Conservation (phyloP, 1,284 basidiomycete genomes). For the Coniferiporia sulphurascens region DNA sequence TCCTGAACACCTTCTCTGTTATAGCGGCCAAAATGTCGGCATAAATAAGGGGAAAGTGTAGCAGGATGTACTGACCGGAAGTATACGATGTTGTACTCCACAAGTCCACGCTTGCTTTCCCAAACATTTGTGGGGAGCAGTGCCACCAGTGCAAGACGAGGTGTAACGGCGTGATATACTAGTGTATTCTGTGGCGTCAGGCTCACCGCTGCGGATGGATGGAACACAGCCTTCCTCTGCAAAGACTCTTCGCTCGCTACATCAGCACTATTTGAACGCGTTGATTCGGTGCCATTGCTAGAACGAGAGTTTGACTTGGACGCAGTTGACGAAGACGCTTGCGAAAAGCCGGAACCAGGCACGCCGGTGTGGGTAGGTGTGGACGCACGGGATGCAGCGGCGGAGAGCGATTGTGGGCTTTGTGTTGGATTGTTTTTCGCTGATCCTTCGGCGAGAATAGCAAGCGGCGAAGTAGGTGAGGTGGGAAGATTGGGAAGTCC, state of each 20-base stretch:
- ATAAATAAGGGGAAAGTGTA: not conserved
- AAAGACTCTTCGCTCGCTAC: slow-evolving; percentile 16
- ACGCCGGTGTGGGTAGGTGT: slow-evolving; percentile 14
- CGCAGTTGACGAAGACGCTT: slow-evolving; percentile 6
- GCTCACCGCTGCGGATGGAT: slow-evolving; percentile 41
- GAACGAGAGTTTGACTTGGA: slow-evolving; percentile 26
- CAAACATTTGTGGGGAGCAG: slow-evolving; percentile 78
- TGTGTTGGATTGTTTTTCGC: slow-evolving; percentile 1
- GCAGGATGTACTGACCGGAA: slow-evolving; percentile 35
- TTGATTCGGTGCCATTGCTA: not conserved
- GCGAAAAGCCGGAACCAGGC: slow-evolving; percentile 19
- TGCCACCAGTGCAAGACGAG: slow-evolving; percentile 76
- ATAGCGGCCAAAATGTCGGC: not conserved
- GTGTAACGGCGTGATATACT: slow-evolving; percentile 83
- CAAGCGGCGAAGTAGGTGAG: not conserved
- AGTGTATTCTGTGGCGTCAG: slow-evolving; percentile 75
- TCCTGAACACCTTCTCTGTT: slow-evolving; percentile 67
- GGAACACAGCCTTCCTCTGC: slow-evolving; percentile 24
- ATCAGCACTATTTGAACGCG: not conserved
- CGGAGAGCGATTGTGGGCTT: slow-evolving; percentile 8
- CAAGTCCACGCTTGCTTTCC: slow-evolving; percentile 71
- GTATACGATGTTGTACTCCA: slow-evolving; percentile 93
- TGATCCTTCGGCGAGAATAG: slow-evolving; percentile 1
- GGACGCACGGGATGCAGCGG: slow-evolving; percentile 13
- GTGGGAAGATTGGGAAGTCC: not conserved